Evolutionary conservation across 176 grass and related monocot species (phyloP).

Genomic region (Phyllostachys edulis): DNA sequence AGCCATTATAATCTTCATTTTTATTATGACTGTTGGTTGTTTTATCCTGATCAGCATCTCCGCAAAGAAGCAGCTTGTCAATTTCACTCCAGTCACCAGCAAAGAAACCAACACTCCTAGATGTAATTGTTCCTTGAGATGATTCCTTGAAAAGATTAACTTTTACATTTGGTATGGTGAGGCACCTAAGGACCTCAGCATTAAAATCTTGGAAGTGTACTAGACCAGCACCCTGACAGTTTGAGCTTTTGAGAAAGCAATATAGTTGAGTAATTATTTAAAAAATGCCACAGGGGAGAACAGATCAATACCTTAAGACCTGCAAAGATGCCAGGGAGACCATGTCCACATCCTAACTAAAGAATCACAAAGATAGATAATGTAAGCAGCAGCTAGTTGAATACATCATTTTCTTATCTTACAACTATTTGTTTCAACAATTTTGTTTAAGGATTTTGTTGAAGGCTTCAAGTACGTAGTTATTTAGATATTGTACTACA

Average conservation of each 20-base stretch:
- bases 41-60: slow-evolving; percentile 43
- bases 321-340: slow-evolving; percentile 83
- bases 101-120: slow-evolving; percentile 62
- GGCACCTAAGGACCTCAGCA: slow-evolving; percentile 79
- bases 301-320: slow-evolving; percentile 59
- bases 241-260: slow-evolving; percentile 28
- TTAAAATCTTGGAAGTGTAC: slow-evolving; percentile 99
- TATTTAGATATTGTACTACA: slow-evolving; percentile 18
- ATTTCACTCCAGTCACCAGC: slow-evolving; percentile 96
- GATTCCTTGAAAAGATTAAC: slow-evolving; percentile 60
- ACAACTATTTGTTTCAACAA: slow-evolving; percentile 18
- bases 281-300: slow-evolving; percentile 10
- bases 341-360: slow-evolving; percentile 95
- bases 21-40: slow-evolving; percentile 21
- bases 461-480: not conserved
- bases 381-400: slow-evolving; percentile 31
- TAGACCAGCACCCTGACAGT: slow-evolving; percentile 65
- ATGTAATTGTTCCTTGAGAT: slow-evolving; percentile 33
- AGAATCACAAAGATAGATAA: slow-evolving; percentile 37
- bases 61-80: slow-evolving; percentile 57
- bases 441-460: slow-evolving; percentile 26
- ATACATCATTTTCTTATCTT: slow-evolving; percentile 22
- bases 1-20: slow-evolving; percentile 41
- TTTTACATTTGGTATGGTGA: slow-evolving; percentile 91
- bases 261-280: slow-evolving; percentile 19